A percentile compares a stretch with the other conserved stretches of the same genome.
Conservation (phyloP, 306 rosid genomes). For the Pachyrhizus erosus region DNA sequence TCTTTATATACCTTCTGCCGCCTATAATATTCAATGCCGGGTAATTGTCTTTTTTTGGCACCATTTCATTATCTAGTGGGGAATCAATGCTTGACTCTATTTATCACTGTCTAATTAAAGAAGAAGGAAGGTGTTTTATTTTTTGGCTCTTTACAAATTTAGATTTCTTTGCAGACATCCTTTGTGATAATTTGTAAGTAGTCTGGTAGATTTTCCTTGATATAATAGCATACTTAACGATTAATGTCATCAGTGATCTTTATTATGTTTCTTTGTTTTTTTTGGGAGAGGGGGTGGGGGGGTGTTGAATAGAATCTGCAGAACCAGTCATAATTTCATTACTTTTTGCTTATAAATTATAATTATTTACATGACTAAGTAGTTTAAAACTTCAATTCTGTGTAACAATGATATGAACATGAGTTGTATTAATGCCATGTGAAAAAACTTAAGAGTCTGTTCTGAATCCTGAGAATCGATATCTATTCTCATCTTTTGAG, state of each 20-base stretch:
- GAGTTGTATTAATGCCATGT: background rate
- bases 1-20: slow-evolving; percentile 97
- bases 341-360: slow-evolving; percentile 19
- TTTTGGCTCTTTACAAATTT: slow-evolving; percentile 18
- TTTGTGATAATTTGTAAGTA: slow-evolving; percentile 22
- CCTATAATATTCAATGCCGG: slow-evolving; percentile 99
- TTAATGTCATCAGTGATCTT: slow-evolving; percentile 26
- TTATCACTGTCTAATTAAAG: background rate
- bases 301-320: background rate
- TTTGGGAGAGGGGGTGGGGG: background rate
- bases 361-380: background rate
- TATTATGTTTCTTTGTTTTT: background rate
- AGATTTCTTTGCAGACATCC: slow-evolving; percentile 6
- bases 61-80: background rate
- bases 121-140: background rate
- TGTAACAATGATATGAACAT: slow-evolving; percentile 11
- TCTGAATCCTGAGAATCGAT: background rate
- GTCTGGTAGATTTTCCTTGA: background rate
- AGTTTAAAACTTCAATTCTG: background rate
- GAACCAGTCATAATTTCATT: slow-evolving; percentile 12
- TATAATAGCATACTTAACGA: background rate
- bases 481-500: background rate
- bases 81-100: slow-evolving; percentile 5
- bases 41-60: slow-evolving; percentile 50
- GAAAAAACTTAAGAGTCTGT: slow-evolving; percentile 17